phyloP scores from a whole-genome alignment of 257 asterid genomes.

The Prunella vulgaris region DNA sequence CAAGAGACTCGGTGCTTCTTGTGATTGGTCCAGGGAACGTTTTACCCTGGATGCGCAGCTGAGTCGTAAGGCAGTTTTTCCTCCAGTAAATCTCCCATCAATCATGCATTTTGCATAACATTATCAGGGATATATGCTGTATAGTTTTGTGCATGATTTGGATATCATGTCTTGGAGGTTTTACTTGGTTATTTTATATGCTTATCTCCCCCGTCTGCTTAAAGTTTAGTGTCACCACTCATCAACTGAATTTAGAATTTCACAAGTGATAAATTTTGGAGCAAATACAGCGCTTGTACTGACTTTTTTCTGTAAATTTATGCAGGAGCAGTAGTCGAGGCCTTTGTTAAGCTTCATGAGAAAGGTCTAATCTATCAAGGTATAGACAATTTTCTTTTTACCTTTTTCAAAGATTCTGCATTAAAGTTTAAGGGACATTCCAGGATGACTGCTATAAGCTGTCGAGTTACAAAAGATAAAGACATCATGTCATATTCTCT shows the following conservation, averaged over 20 bases:
- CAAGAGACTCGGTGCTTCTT: slow-evolving; percentile 98
- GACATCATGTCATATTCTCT: neutral
- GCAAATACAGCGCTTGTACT: neutral
- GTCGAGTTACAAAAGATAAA: slow-evolving; percentile 10
- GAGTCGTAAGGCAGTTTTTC: slow-evolving; percentile 80
- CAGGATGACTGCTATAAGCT: neutral
- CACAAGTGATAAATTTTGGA: slow-evolving; percentile 5
- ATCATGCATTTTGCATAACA: slow-evolving; percentile 29
- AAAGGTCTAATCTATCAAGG: slow-evolving; percentile 97
- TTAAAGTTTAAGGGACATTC: slow-evolving; percentile 10
- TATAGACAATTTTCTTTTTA: slow-evolving; percentile 23
- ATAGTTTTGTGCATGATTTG: slow-evolving; percentile 17
- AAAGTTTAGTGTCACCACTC: neutral
- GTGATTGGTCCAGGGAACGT: slow-evolving; percentile 96
- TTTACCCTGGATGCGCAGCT: slow-evolving; percentile 93
- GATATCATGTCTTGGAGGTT: too few species aligned
- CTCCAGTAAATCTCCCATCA: slow-evolving; percentile 41
- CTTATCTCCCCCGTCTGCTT: too few species aligned
- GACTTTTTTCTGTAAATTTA: slow-evolving; percentile 23
- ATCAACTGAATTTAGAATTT: slow-evolving; percentile 15
- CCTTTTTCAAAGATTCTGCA: neutral
- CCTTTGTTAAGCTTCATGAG: slow-evolving; percentile 93
- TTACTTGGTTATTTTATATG: too few species aligned
- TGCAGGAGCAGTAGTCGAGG: slow-evolving; percentile 93
- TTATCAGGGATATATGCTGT: slow-evolving; percentile 4